Conservation (phyloP, 1,284 basidiomycete species). For the Fomitiporia mediterranea region DNA sequence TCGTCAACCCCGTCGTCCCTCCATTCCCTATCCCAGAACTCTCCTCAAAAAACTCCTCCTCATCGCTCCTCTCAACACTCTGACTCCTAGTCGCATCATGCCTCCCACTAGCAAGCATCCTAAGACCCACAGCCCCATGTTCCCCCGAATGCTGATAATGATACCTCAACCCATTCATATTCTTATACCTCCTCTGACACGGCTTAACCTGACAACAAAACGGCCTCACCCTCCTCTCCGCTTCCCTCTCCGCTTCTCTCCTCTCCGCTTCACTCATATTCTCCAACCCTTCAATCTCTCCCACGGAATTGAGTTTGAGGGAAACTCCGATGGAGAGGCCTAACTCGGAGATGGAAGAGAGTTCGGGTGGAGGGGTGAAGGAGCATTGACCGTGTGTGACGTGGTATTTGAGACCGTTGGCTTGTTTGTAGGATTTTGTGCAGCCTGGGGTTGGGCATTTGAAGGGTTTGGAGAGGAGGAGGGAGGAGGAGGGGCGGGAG, state of each 20-base stretch:
- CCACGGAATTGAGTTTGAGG: constrained; percentile 62
- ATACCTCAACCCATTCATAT: constrained; percentile 94
- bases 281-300: constrained; percentile 46
- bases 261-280: constrained; percentile 30
- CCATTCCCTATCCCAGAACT: background rate
- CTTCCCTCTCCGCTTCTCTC: constrained; percentile 58
- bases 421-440: constrained; percentile 99
- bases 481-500: constrained; percentile 46
- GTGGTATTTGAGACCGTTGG: constrained; percentile 95
- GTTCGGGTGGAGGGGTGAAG: constrained; percentile 71
- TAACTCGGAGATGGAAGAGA: constrained; percentile 58
- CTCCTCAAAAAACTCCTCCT: constrained; percentile 6
- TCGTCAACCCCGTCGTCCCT: background rate
- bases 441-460: constrained; percentile 95
- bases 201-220: constrained; percentile 89
- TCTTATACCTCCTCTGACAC: constrained; percentile 94
- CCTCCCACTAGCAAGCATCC: constrained; percentile 78
- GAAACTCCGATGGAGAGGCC: constrained; percentile 59
- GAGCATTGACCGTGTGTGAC: constrained; percentile 20
- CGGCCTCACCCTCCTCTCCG: constrained; percentile 74
- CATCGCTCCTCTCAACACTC: constrained; percentile 1
- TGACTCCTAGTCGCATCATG: constrained; percentile 50
- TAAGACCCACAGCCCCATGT: constrained; percentile 84
- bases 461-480: constrained; percentile 82
- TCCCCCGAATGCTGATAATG: constrained; percentile 97